Conservation (phyloP, 202 grass and related monocot species). For the Dendrocalamus latiflorus region DNA sequence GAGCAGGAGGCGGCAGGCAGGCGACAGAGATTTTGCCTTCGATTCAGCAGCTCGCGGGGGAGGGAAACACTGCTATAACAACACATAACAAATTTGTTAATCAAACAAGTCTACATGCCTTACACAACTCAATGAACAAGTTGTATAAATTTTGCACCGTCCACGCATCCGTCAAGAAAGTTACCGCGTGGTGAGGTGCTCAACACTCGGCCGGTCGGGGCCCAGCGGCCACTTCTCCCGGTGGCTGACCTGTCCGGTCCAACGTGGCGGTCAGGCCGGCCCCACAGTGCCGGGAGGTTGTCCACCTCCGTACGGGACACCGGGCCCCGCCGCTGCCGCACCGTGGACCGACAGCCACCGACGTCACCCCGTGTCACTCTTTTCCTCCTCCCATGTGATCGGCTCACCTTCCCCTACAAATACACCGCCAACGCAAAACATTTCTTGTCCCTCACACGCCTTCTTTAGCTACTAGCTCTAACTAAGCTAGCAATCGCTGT, state of each 20-base stretch:
- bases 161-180: not conserved
- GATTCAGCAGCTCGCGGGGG: not conserved
- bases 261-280: conserved; percentile 5
- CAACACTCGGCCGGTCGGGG: not conserved
- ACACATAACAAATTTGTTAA: not conserved
- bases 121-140: not conserved
- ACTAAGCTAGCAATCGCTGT: not conserved
- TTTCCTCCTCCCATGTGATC: not conserved
- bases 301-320: conserved; percentile 41
- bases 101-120: not conserved
- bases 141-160: not conserved
- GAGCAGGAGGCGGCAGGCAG: not conserved
- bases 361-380: conserved; percentile 30
- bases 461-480: not conserved
- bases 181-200: not conserved
- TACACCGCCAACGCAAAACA: conserved; percentile 34
- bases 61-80: too few relatives aligned
- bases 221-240: conserved; percentile 21
- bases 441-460: not conserved
- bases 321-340: conserved; percentile 41
- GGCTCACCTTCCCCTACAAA: conserved; percentile 45
- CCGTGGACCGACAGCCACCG: conserved; percentile 30
- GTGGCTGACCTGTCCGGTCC: conserved; percentile 19
- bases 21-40: not conserved
- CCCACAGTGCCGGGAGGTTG: conserved; percentile 55